Conservation (phyloP, 805 yeast species). For the Maudiozyma saulgeensis region DNA sequence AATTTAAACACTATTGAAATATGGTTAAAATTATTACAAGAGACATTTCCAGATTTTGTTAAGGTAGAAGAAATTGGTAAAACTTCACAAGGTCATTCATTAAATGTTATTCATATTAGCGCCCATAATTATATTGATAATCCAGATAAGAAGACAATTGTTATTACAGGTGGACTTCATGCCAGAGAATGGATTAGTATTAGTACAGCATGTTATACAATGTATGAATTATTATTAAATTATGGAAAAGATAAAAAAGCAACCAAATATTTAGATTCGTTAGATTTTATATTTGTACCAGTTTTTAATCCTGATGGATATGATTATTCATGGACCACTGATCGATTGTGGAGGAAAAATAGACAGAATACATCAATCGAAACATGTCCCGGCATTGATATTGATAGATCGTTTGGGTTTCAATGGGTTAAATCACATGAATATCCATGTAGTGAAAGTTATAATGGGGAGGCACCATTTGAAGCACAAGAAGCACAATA, state of each 20-base stretch:
- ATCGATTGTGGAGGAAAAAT: slow-evolving; percentile 83
- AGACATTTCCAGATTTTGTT: slow-evolving; percentile 57
- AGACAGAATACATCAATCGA: slow-evolving; percentile 64
- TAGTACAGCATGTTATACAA: slow-evolving; percentile 52
- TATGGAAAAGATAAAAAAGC: slow-evolving; percentile 37
- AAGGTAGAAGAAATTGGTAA: slow-evolving; percentile 59
- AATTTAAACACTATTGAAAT: slow-evolving; percentile 57
- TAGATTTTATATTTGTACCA: slow-evolving; percentile 73
- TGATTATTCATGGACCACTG: slow-evolving; percentile 67
- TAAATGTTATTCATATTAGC: slow-evolving; percentile 57
- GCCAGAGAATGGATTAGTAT: slow-evolving; percentile 87
- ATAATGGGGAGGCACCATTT: slow-evolving; percentile 65
- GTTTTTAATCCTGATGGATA: slow-evolving; percentile 90
- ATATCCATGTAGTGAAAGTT: slow-evolving; percentile 75
- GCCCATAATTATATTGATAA: slow-evolving; percentile 33
- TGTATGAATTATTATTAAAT: slow-evolving; percentile 39
- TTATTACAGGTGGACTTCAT: slow-evolving; percentile 77
- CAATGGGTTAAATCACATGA: slow-evolving; percentile 58
- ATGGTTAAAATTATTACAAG: slow-evolving; percentile 57
- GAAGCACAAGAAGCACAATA: slow-evolving; percentile 52
- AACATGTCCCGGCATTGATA: slow-evolving; percentile 72
- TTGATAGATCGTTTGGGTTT: slow-evolving; percentile 73
- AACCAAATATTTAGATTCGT: slow-evolving; percentile 39
- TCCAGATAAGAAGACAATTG: slow-evolving; percentile 51
- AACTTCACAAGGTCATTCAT: slow-evolving; percentile 65